These are phyloP conservation scores for Candida quercuum DNA, from an alignment of 805 yeast species.

Conservation along the genomic window DNA sequence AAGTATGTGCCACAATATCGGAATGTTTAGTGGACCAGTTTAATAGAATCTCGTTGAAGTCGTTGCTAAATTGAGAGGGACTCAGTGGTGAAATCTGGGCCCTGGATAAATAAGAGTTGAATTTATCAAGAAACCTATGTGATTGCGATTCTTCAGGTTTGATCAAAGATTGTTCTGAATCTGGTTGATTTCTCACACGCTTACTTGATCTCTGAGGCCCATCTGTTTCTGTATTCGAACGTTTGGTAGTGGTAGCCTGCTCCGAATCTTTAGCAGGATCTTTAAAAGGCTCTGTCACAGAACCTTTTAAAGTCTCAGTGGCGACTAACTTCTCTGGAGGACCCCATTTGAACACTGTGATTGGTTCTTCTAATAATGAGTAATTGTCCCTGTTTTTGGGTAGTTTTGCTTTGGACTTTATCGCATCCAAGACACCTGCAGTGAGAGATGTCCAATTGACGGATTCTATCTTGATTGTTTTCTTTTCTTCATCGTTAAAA, in stretches of 20 bases:
- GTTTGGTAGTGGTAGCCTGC: neutral
- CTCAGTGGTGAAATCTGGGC: neutral
- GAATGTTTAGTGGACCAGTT: conserved; percentile 17
- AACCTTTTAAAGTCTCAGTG: no score
- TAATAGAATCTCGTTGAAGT: neutral
- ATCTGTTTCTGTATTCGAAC: conserved; percentile 20
- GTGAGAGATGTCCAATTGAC: conserved; percentile 26
- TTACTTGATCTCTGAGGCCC: conserved; percentile 34
- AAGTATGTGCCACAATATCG: conserved; percentile 1
- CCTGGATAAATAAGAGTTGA: conserved; percentile 6
- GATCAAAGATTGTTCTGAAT: conserved; percentile 8
- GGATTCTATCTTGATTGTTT: conserved; percentile 12
- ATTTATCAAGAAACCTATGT: conserved; percentile 5
- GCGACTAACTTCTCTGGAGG: no score
- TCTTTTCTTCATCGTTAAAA: conserved; percentile 8
- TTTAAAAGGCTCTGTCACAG: neutral
- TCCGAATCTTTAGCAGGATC: neutral
- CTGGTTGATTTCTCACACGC: conserved; percentile 29
- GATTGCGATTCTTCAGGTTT: neutral
- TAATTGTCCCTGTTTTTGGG: conserved; percentile 47
- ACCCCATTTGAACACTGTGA: conserved; percentile 41
- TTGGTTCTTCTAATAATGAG: conserved; percentile 39
- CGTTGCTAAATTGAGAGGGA: conserved; percentile 6
- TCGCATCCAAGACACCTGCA: conserved; percentile 17
- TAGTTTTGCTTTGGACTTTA: conserved; percentile 27